Base-by-base conservation (phyloP, 495 filamentous ascomycete genomes). In the Filosporella fistucella region DNA sequence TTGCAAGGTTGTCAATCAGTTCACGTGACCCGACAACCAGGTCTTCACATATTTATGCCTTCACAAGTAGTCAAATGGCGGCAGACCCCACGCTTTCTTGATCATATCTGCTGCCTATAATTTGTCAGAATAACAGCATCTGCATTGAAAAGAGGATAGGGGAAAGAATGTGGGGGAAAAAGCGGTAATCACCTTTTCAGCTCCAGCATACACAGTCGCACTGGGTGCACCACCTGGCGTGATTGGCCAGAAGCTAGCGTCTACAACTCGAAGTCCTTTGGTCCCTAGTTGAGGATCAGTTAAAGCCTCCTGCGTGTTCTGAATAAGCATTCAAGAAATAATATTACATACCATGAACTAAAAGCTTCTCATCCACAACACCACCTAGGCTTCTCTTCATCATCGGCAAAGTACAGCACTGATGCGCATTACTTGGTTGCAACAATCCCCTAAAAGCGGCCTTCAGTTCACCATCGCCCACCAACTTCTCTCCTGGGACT, bases 311-410 rank as follows among this genome's bases (percentile, higher is more conserved):
- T n/a, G n/a, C n/a, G n/a, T n/a, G n/a, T n/a, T n/a, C n/a, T n/a
- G n/a, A n/a, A n/a, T n/a, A n/a, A n/a, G n/a, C n/a, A n/a, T n/a
- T n/a, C n/a, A n/a, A n/a, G n/a, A n/a, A n/a, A n/a, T n/a, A n/a
- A n/a, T n/a, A n/a, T n/a, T n/a, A n/a, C 0, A 72, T 66, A 1
- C 74, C 78, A 35, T 79, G 68, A 0, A 82, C 75, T 36, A 69
- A 68, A n/a, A 81, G 52, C 30, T 69, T 60, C 14, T 69, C 66
- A 52, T 74, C 78, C 0, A 76, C 73, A 0, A 83, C 74, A 14
- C 69, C 60, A 11, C 63, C 63, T 16, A 50, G n/a, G 7, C 49
- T 36, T 37, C 21, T 61, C 21, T 69, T 50, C 22, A 64, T 60
- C 20, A 55, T 44, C 4, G 76, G 70, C 3, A 56, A 57, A 0